Base-by-base conservation (phyloP, 805 yeast species). In the Cyberlindnera meyerae region DNA sequence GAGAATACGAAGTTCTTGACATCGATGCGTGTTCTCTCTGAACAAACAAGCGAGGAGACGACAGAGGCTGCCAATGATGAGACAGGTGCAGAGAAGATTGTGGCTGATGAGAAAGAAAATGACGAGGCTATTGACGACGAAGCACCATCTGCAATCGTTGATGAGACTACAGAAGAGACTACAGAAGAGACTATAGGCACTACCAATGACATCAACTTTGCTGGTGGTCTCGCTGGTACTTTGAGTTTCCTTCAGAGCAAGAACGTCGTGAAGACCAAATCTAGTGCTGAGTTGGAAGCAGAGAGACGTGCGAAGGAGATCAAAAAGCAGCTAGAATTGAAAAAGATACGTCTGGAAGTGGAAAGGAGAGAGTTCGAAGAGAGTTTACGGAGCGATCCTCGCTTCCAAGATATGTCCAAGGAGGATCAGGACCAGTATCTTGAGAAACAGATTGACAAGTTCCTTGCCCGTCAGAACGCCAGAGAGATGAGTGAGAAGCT, bases 351-450 rank as follows among this genome's bases (percentile, higher is more conserved):
- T 21, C 8, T 27, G 13, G 53, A 48, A 11, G 38, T 46, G 29
- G 43, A 43, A 11, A 36, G 33, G 25, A 42, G 54, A 33, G 36
- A 37, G 4, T 33, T 35, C 14, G 38, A 30, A 39, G 51, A 38
- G 13, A 36, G 24, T 35, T 34, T 47, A 12, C 40, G 36, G 12
- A 5, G 36, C 3, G 32, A 54, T 4, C 30, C 37, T 39, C 24
- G 31, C 35, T 25, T 57, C 55, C 25, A 45, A 41, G 17, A 40
- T 44, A 20, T 71, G 67, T 42, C 65, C 57, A 33, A 77, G 71
- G 8, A 48, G 57, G 37, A 73, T 68, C 27, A 60, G 57, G 41
- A 52, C 68, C n/a, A 60, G 58, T 24, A 75, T 68, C 47, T 52
- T 1, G 24, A 37, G n/a, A 24, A 29, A 9, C 48, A 48, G 26